These are phyloP conservation scores for Cocos nucifera DNA, from an alignment of 176 grass and related monocot genomes.

Conservation along the genomic window DNA sequence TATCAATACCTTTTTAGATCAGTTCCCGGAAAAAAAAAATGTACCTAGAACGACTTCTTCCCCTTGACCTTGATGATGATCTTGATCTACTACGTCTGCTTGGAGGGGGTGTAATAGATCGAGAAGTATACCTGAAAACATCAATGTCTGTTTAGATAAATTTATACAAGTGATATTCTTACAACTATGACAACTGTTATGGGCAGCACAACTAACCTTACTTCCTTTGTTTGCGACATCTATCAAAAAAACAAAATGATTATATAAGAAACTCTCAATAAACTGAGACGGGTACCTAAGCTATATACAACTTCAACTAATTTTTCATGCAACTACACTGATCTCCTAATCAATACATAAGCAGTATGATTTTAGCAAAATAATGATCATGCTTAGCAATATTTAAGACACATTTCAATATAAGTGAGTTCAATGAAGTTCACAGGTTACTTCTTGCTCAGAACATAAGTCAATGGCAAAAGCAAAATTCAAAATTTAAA, in stretches of 20 bases:
- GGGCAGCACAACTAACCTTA: slow-evolving; percentile 50
- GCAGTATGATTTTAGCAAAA: too few relatives aligned
- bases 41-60: slow-evolving; percentile 82
- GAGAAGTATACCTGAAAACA: slow-evolving; percentile 72
- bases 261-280: slow-evolving; percentile 13
- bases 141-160: not conserved
- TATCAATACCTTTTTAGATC: not conserved
- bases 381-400: too few relatives aligned
- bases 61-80: slow-evolving; percentile 32
- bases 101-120: slow-evolving; percentile 78
- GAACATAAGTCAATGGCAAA: too few relatives aligned
- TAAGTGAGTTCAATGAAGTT: too few relatives aligned
- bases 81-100: slow-evolving; percentile 32
- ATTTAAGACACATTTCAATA: too few relatives aligned
- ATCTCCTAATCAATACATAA: too few relatives aligned
- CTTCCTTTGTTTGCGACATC: slow-evolving; percentile 95
- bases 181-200: not conserved
- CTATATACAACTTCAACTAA: too few relatives aligned
- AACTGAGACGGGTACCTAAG: not conserved
- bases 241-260: slow-evolving; percentile 21
- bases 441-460: too few relatives aligned
- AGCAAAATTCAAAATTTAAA: too few relatives aligned
- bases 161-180: slow-evolving; percentile 1
- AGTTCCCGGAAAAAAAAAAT: slow-evolving; percentile 14
- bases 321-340: too few relatives aligned